Evolutionary conservation across 257 asterid genomes (phyloP), one percentile per base, ranked within the genome.

Genomic region (Nyctanthes arbortristis): DNA sequence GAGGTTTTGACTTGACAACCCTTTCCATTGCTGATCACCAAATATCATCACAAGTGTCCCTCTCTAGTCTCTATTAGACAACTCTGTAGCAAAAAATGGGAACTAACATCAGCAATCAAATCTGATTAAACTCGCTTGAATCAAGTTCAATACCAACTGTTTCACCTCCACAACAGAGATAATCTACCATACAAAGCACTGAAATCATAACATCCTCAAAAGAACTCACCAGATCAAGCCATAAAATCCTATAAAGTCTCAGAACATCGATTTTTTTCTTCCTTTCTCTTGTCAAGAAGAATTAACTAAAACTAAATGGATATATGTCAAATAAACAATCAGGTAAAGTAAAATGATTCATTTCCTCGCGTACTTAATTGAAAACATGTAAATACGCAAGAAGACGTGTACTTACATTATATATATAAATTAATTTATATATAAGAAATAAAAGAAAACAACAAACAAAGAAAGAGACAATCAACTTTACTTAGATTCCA

Each of bases 41-140:
- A 81, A 67, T 86, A 89, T 75, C 96, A 87, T 84, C 83, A 81
- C 75, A 88, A 57, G 81, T 62, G 34, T 63, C 72, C 58, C 71
- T 32, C 78, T 67, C 40, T 14, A n/a, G n/a, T n/a, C n/a, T n/a
- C n/a, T n/a, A 47, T 32, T 36, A 67, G 28, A 63, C 32, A 27
- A 69, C 47, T 64, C 89, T 81, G 85, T 40, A 70, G 47, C 37
- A 59, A 69, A 27, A 33, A 49, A 55, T 74, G 69, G 63, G 68
- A 61, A 52, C 67, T 0, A 60, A 4, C 18, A 25, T 45, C 33
- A 12, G 36, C 30, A 68, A 37, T 61, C 68, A 66, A 65, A 16
- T 56, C 30, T 31, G 16, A 28, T 14, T 36, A 47, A 58, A 45
- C 45, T 37, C 49, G 43, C 75, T 54, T 49, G 33, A 59, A 14